Conservation (phyloP, 176 grass and related monocot genomes). For the Dendrocalamus sinicus region DNA sequence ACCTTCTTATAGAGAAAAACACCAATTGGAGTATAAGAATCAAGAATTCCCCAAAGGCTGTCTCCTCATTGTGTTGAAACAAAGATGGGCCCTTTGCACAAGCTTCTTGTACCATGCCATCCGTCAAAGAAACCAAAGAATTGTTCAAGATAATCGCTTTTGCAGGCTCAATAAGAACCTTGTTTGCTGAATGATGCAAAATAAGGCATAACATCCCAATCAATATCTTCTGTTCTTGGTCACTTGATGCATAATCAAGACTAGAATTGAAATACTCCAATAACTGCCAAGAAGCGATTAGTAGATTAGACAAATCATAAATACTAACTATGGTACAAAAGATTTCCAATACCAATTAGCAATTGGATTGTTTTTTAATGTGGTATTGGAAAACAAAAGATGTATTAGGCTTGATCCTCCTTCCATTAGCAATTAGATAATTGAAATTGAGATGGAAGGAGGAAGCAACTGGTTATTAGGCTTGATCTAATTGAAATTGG, state of each 20-base stretch:
- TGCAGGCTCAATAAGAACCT: constrained; percentile 72
- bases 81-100: constrained; percentile 82
- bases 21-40: constrained; percentile 68
- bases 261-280: constrained; percentile 58
- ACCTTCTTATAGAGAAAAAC: constrained; percentile 90
- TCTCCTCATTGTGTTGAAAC: constrained; percentile 75
- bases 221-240: constrained; percentile 64
- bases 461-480: not conserved
- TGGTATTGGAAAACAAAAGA: too few relatives aligned
- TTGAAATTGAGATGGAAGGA: constrained; percentile 13
- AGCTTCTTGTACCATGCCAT: constrained; percentile 66
- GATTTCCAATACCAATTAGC: not conserved
- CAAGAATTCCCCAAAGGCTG: constrained; percentile 65
- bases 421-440: too few relatives aligned
- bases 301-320: constrained; percentile 30
- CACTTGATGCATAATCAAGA: constrained; percentile 46
- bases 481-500: not conserved
- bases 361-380: constrained; percentile 20
- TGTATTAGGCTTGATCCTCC: too few relatives aligned
- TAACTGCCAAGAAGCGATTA: constrained; percentile 57
- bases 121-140: constrained; percentile 63
- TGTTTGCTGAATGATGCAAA: constrained; percentile 67
- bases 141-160: constrained; percentile 73
- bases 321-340: constrained; percentile 16
- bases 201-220: constrained; percentile 76